A percentile compares a stretch with the other conserved stretches of the same genome.
These are phyloP conservation scores for Thraustochytrium aureum DNA, from an alignment of 352 stramenopile genomes.

Conservation along the genomic window DNA sequence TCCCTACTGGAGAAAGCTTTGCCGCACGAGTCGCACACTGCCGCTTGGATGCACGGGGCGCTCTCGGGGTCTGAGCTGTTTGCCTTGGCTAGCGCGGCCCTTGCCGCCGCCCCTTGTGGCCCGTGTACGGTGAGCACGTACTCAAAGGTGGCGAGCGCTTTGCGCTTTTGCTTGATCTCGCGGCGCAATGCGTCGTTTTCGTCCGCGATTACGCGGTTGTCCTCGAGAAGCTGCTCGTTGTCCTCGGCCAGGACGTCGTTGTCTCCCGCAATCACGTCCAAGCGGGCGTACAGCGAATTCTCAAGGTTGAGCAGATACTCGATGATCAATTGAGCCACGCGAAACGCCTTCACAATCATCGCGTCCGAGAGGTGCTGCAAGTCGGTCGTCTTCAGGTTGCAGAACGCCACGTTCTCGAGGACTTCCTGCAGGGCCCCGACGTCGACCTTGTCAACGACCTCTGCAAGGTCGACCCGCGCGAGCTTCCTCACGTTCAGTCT, in stretches of 20 bases:
- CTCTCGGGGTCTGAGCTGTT: background rate
- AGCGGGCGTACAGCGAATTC: slow-evolving; percentile 28
- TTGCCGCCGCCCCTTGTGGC: background rate
- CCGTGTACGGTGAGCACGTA: slow-evolving; percentile 47
- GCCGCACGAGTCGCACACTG: slow-evolving; percentile 29
- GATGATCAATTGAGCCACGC: slow-evolving; percentile 47
- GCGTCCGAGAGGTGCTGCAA: slow-evolving; percentile 22
- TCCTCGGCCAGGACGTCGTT: background rate
- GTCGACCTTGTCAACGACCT: slow-evolving; percentile 35
- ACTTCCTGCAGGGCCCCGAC: slow-evolving; percentile 31
- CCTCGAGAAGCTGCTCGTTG: slow-evolving; percentile 10
- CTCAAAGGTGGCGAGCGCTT: slow-evolving; percentile 52
- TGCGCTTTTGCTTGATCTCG: slow-evolving; percentile 32
- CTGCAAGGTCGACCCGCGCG: slow-evolving; percentile 5
- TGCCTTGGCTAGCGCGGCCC: background rate
- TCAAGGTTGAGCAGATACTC: slow-evolving; percentile 53
- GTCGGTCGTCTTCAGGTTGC: slow-evolving; percentile 30
- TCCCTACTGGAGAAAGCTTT: slow-evolving; percentile 42
- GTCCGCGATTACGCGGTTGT: slow-evolving; percentile 20
- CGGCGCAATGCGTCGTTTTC: slow-evolving; percentile 40
- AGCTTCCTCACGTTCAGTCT: slow-evolving; percentile 20
- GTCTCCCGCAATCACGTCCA: background rate
- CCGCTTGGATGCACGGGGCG: background rate
- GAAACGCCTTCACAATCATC: slow-evolving; percentile 46
- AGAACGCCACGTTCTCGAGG: slow-evolving; percentile 46